Base-by-base conservation (phyloP, 2,329 filamentous ascomycete species). In the Colletotrichum endophyticum region DNA sequence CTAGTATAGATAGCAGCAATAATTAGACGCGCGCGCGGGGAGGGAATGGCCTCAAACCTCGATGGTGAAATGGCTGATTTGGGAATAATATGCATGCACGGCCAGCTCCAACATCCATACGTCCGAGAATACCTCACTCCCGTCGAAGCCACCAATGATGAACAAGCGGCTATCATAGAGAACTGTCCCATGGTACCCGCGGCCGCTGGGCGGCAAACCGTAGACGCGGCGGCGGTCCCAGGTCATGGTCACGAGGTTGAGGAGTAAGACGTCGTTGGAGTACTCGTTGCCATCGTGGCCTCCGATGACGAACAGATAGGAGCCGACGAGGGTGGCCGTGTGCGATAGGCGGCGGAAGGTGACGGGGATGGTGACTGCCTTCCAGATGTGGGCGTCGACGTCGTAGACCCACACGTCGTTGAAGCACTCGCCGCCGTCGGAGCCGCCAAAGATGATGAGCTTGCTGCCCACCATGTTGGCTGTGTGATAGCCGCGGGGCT, bases 391-490 rank as follows among this genome's bases (percentile, higher is more conserved):
- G 53, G 87, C 89, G 67, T 94, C 92, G 8, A 94, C 90, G 81
- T 94, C 92, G 84, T 94, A 94, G 34, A 94, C 90, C 93, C 93
- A 94, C 56, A 94, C 92, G 80, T 94, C 93, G 81, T 92, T 90
- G 84, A 94, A 94, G 84, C 93, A 94, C 84, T 94, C 92, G 68
- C 91, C 92, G 78, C 93, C 93, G 82, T 94, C 93, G 5, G 91
- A 93, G 39, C 93, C 93, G 53, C 93, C 93, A 82, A 91, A 94
- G 80, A 94, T 92, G 82, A 94, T 94, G 77, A 94, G 89, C 85
- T 94, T 94, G 84, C 89, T 90, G 78, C 92, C 92, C 59, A 94
- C 92, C 89, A 94, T 94, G 82, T 94, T 94, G 78, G 93, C 92
- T 6, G 93, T 94, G 83, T 94, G 93, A 81, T 94, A 94, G 68